phyloP scores from a whole-genome alignment of 805 yeast genomes.

The Suhomyces sp. region DNA sequence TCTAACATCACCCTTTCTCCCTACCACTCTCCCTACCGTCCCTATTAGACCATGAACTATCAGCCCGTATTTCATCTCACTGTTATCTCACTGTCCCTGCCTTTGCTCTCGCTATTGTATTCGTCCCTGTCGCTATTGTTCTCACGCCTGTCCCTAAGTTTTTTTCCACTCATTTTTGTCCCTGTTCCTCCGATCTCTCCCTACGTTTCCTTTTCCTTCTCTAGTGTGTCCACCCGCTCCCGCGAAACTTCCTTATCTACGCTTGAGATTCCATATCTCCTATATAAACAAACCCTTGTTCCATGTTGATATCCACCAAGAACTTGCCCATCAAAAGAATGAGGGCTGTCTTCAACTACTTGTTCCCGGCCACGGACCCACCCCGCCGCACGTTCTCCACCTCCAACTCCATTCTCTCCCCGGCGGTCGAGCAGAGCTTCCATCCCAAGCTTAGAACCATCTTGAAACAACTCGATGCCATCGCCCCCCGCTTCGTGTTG shows the following conservation, averaged over 20 bases:
- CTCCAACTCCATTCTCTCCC: conserved; percentile 23
- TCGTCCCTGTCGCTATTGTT: too few relatives aligned
- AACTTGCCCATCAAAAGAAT: conserved; percentile 16
- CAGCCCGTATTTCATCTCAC: too few relatives aligned
- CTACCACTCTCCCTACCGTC: too few relatives aligned
- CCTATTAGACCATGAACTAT: too few relatives aligned
- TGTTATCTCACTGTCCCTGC: too few relatives aligned
- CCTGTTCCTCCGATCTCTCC: background rate
- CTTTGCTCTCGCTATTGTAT: too few relatives aligned
- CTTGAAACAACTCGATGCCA: conserved; percentile 54
- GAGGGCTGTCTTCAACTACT: conserved; percentile 26
- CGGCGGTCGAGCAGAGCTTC: conserved; percentile 25
- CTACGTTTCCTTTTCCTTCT: background rate
- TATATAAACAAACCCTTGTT: too few relatives aligned
- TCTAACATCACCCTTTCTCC: too few relatives aligned
- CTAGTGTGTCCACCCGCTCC: background rate
- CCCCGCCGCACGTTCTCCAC: conserved; percentile 22
- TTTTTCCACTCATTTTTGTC: background rate
- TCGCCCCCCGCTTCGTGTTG: conserved; percentile 69
- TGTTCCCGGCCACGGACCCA: conserved; percentile 14
- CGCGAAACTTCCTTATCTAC: background rate
- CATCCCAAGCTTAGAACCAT: conserved; percentile 46
- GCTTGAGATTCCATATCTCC: too few relatives aligned
- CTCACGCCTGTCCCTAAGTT: too few relatives aligned
- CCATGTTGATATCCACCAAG: background rate